Evolutionary conservation across 345 rosid genomes (phyloP).

Genomic region (Corchorus capsularis): DNA sequence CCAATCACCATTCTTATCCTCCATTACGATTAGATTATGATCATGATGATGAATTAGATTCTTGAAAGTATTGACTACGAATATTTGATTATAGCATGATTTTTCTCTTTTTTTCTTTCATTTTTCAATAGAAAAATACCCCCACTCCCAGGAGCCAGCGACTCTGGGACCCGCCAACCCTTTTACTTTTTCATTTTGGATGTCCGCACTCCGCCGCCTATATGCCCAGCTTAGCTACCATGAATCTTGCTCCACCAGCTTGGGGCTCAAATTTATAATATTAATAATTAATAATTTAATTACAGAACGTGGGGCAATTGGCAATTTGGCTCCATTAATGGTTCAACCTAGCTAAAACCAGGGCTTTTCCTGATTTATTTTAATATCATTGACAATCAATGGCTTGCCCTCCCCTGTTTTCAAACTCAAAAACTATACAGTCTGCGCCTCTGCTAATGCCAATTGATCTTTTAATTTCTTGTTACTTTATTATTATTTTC

Average conservation of each 20-base stretch:
- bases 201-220: conserved; percentile 7
- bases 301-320: neutral
- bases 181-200: neutral
- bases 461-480: no score
- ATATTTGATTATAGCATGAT: no score
- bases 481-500: neutral
- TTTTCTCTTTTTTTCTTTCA: neutral
- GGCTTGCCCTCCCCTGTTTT: neutral
- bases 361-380: neutral
- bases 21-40: no score
- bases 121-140: neutral
- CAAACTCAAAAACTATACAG: neutral
- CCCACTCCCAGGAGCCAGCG: neutral
- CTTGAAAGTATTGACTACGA: no score
- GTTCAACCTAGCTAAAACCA: neutral
- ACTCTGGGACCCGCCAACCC: neutral
- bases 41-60: neutral
- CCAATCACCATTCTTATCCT: conserved; percentile 8
- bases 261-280: neutral
- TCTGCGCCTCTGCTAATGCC: neutral
- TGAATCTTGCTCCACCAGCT: neutral
- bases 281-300: neutral
- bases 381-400: no score
- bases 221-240: neutral
- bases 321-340: neutral